Percentiles rank a stretch among this genome's conserved stretches.
Evolutionary conservation across 805 yeast species (phyloP).

Genomic region (Candida xiaguanensis): DNA sequence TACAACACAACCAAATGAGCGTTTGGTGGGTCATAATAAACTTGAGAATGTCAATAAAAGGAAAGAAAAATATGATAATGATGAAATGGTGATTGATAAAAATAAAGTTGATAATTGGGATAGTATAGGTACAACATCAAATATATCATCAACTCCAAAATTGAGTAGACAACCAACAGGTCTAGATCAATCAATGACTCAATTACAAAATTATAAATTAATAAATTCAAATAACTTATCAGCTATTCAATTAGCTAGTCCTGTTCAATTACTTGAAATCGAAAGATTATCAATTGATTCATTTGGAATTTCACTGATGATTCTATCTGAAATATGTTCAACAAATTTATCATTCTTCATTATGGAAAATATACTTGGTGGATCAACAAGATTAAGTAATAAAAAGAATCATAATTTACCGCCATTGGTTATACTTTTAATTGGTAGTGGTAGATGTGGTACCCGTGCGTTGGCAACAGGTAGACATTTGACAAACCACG

Average conservation of each 20-base stretch:
- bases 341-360: slow-evolving; percentile 60
- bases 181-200: neutral
- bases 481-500: slow-evolving; percentile 71
- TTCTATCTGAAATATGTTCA: slow-evolving; percentile 64
- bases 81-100: slow-evolving; percentile 67
- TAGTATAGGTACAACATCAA: slow-evolving; percentile 23
- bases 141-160: slow-evolving; percentile 13
- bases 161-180: slow-evolving; percentile 11
- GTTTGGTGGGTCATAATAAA: slow-evolving; percentile 76
- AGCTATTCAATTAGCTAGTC: slow-evolving; percentile 61
- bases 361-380: slow-evolving; percentile 59
- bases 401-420: slow-evolving; percentile 70
- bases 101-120: slow-evolving; percentile 53
- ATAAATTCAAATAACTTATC: slow-evolving; percentile 19
- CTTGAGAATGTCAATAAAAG: slow-evolving; percentile 24
- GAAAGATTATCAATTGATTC: slow-evolving; percentile 54
- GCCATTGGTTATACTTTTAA: slow-evolving; percentile 67
- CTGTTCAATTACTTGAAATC: slow-evolving; percentile 74
- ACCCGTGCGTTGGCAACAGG: slow-evolving; percentile 75
- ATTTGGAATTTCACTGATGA: slow-evolving; percentile 46
- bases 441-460: slow-evolving; percentile 76
- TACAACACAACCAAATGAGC: slow-evolving; percentile 50
- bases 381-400: slow-evolving; percentile 55
- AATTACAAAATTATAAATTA: slow-evolving; percentile 14
- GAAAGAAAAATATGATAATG: slow-evolving; percentile 55